Evolutionary conservation across 257 asterid species (phyloP), one percentile per base, ranked within the genome.

Genomic region (Petrea volubilis): DNA sequence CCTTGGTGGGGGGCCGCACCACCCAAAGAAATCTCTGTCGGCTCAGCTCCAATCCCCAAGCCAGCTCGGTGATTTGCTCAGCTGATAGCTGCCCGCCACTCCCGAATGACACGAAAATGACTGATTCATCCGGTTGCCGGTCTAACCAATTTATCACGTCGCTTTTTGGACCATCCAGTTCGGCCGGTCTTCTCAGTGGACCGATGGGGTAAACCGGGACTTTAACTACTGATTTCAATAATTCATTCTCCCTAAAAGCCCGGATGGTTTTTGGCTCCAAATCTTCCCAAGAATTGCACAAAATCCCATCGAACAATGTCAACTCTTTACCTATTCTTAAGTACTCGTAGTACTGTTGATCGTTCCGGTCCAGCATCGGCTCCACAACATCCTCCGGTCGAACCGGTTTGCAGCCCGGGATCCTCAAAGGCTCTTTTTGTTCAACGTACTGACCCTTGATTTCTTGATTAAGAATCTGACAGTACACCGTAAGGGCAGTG

Each of bases 351-450:
- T 89, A 89, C 44, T 77, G 84, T 56, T 62, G 83, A 29, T 83
- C 84, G 2, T 58, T 29, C 79, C 92, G 80, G 86, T 89, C 92
- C 28, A 78, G 68, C 89, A 89, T 84, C 6, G 96, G 93, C 43
- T 83, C 89, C 4, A 79, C 85, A 1, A 85, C 86, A n/a, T 89
- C 96, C 53, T 74, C 90, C 33, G 92, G 96, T 49, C 84, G 87
- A 56, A 92, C 80, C 33, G 92, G 74, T 40, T 77, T 83, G 61
- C 96, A 86, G 9, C 96, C 96, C 2, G 96, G 96, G 29, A 92
- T 82, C 1, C 5, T 33, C 43, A 92, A 28, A 7, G 70, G 76
- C 3, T 68, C 80, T 0, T 0, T 24, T 9, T 68, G 88, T 36
- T 92, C 89, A 14, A 83, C 81, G 50, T 81, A 88, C 21, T 80